Conservation (phyloP, 139 green algal genomes). For the Chlorella sorokiniana region DNA sequence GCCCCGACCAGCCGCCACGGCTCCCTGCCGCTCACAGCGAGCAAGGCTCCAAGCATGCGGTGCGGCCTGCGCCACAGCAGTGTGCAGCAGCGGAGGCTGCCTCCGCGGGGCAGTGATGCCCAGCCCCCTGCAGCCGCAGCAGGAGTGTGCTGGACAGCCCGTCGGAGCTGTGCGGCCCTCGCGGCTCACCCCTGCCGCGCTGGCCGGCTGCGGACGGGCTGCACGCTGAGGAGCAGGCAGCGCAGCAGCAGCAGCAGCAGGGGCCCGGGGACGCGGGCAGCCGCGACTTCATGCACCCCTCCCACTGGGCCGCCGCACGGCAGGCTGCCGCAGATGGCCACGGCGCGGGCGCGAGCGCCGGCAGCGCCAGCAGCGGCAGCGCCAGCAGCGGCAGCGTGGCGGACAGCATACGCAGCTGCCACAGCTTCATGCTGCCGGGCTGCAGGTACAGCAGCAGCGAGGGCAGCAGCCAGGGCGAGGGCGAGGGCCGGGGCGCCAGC, state of each 20-base stretch:
- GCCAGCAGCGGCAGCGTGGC: background rate
- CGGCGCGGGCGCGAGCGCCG: no score
- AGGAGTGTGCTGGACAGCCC: constrained; percentile 9
- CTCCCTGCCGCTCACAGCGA: no score
- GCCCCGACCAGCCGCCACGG: background rate
- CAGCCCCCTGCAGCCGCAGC: background rate
- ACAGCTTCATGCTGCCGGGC: constrained; percentile 31
- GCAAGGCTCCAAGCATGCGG: no score
- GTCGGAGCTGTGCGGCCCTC: background rate
- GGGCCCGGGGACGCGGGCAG: background rate
- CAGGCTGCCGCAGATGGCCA: background rate
- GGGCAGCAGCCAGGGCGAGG: constrained; percentile 4
- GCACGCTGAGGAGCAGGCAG: background rate
- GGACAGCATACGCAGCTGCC: constrained; percentile 10
- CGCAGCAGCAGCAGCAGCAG: background rate
- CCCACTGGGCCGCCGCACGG: background rate
- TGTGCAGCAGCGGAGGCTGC: background rate
- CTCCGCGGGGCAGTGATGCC: background rate
- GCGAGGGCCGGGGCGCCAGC: no score
- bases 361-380: no score
- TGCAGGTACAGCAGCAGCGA: background rate
- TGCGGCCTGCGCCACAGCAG: background rate
- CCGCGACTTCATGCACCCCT: constrained; percentile 24
- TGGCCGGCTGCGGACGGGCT: background rate
- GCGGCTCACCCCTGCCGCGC: background rate